Conservation (phyloP, 768 basidiomycete genomes). For the Leucogyrophana mollusca region DNA sequence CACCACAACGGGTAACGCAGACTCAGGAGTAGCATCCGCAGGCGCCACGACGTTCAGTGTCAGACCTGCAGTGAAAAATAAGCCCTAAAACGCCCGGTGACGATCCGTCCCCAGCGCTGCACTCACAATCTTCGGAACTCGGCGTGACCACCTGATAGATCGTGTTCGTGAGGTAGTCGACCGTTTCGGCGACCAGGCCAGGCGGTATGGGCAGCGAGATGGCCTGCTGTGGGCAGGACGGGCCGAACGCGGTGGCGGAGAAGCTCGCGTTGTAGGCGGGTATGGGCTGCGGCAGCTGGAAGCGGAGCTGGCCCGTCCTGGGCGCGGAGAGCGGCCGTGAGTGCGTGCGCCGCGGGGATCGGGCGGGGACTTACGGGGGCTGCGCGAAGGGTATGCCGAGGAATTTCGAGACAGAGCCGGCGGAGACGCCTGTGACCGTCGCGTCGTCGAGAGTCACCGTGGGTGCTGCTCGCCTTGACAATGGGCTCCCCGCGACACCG, state of each 20-base stretch:
- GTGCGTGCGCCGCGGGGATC: background rate
- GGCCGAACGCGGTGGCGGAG: constrained; percentile 33
- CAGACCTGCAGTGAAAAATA: constrained; percentile 32
- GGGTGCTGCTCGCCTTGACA: constrained; percentile 10
- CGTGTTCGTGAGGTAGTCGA: constrained; percentile 21
- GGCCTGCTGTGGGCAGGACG: constrained; percentile 38
- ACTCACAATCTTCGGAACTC: constrained; percentile 47
- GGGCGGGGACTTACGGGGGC: constrained; percentile 31
- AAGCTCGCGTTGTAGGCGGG: constrained; percentile 29
- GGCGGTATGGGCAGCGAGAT: constrained; percentile 8
- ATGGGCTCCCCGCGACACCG: background rate
- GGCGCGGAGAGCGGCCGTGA: background rate
- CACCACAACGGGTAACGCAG: constrained; percentile 52
- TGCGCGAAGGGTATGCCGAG: constrained; percentile 42
- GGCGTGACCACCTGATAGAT: constrained; percentile 31
- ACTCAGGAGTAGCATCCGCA: constrained; percentile 32
- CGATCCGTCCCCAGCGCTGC: too few relatives aligned
- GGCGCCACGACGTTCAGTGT: constrained; percentile 54
- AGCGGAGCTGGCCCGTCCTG: constrained; percentile 35
- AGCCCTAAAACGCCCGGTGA: background rate
- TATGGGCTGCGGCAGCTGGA: constrained; percentile 30
- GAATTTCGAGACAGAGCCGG: constrained; percentile 26
- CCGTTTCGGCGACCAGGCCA: constrained; percentile 14
- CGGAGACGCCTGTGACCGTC: constrained; percentile 23
- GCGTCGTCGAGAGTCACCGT: constrained; percentile 27